Percentiles rank a stretch among this genome's conserved stretches.
Evolutionary conservation across 106 monocot species (phyloP).

Genomic region (Triglochin maritima): DNA sequence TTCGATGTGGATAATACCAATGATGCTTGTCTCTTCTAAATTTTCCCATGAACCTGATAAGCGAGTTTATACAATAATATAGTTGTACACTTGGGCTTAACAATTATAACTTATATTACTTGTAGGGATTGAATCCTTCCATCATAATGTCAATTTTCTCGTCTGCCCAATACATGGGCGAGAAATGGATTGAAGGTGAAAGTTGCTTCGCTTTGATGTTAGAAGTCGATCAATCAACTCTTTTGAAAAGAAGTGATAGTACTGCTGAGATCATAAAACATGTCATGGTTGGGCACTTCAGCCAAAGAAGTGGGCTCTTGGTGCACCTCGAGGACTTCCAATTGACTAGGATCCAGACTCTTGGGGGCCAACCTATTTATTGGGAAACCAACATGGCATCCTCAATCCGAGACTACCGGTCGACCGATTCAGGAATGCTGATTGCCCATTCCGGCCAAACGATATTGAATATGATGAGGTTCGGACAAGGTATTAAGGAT

Average conservation of each 20-base stretch:
- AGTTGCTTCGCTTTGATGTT: constrained; percentile 65
- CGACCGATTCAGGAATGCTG: constrained; percentile 35
- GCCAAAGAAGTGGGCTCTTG: constrained; percentile 75
- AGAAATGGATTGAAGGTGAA: constrained; percentile 36
- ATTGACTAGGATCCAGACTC: constrained; percentile 46
- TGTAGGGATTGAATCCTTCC: constrained; percentile 64
- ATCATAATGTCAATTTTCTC: constrained; percentile 58
- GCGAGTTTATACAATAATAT: too few species aligned
- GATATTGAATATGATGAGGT: constrained; percentile 25
- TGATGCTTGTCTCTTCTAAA: too few species aligned
- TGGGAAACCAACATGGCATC: constrained; percentile 75
- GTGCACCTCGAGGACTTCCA: constrained; percentile 70
- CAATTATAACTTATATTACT: too few species aligned
- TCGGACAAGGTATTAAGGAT: constrained; percentile 37
- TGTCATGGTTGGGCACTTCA: constrained; percentile 66
- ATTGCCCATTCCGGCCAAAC: constrained; percentile 60
- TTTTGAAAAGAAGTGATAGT: constrained; percentile 45
- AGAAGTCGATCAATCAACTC: constrained; percentile 25
- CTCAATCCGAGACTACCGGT: constrained; percentile 42
- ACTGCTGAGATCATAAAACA: constrained; percentile 62
- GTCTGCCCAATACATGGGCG: constrained; percentile 41
- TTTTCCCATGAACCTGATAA: too few species aligned
- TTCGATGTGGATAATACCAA: too few species aligned
- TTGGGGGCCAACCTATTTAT: constrained; percentile 41
- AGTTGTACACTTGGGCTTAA: too few species aligned